phyloP scores from a whole-genome alignment of 2,329 filamentous ascomycete species.

The Monilinia fructicola region DNA sequence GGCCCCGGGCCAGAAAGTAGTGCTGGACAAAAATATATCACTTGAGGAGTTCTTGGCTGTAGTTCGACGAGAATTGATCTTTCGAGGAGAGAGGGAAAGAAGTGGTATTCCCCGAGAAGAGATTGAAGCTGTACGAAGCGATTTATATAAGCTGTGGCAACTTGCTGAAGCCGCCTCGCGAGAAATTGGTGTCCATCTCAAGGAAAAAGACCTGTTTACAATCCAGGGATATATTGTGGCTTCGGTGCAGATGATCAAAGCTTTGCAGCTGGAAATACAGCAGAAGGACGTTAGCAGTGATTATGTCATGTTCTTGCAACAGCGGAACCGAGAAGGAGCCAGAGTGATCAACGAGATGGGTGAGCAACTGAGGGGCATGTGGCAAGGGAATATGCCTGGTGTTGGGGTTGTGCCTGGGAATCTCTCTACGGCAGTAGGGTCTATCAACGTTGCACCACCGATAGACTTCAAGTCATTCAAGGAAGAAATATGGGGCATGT shows the following conservation, averaged over 20 bases:
- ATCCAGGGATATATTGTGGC: constrained; percentile 15
- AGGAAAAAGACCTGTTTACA: background rate
- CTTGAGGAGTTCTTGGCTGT: constrained; percentile 18
- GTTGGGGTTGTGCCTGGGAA: background rate
- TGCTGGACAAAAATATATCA: background rate
- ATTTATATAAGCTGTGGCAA: constrained; percentile 16
- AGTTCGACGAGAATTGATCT: constrained; percentile 11
- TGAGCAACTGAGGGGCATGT: constrained; percentile 6
- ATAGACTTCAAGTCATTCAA: constrained; percentile 16
- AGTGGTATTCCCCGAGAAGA: background rate
- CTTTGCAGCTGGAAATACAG: constrained; percentile 7
- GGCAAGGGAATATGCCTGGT: constrained; percentile 11
- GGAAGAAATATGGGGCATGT: constrained; percentile 14
- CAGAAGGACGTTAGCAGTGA: constrained; percentile 21
- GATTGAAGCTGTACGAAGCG: constrained; percentile 2
- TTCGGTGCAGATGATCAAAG: constrained; percentile 11
- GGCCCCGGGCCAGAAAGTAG: background rate
- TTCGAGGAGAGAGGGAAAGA: background rate
- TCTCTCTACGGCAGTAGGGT: background rate
- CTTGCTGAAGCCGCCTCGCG: constrained; percentile 12
- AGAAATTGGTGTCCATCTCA: constrained; percentile 15
- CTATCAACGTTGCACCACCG: constrained; percentile 9
- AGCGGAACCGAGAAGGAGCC: constrained; percentile 16
- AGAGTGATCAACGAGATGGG: constrained; percentile 19
- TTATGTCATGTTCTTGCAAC: constrained; percentile 23